A percentile compares a stretch with the other conserved stretches of the same genome.
Evolutionary conservation across 805 yeast species (phyloP).

Genomic region (Pichia nanzhaoensis): DNA sequence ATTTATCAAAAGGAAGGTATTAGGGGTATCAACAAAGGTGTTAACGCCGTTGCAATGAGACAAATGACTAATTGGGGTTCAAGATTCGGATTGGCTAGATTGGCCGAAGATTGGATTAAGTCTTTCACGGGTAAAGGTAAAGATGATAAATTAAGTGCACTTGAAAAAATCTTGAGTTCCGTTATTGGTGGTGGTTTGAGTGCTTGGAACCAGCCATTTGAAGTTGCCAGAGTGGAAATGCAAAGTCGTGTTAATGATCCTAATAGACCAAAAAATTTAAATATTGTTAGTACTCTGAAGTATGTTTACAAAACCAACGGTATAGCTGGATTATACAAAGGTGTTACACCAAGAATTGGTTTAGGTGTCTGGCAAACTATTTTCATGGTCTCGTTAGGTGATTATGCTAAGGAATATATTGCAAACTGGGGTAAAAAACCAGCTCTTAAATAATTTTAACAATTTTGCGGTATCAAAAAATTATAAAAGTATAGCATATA

Average conservation of each 20-base stretch:
- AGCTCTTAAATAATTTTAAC: constrained; percentile 3
- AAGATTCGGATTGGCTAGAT: constrained; percentile 85
- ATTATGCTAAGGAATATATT: constrained; percentile 72
- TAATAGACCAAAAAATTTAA: constrained; percentile 87
- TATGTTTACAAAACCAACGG: constrained; percentile 84
- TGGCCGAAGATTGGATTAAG: constrained; percentile 83
- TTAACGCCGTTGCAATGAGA: constrained; percentile 97
- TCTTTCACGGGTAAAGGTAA: constrained; percentile 46
- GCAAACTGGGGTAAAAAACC: constrained; percentile 30
- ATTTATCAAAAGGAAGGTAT: constrained; percentile 84
- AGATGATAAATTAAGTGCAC: constrained; percentile 58
- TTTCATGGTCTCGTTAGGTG: constrained; percentile 98
- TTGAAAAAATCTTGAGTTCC: constrained; percentile 78
- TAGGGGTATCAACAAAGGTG: constrained; percentile 94
- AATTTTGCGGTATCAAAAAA: background rate
- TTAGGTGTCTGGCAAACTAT: constrained; percentile 98
- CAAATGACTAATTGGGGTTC: constrained; percentile 99
- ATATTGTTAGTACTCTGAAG: constrained; percentile 67
- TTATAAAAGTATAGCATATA: background rate
- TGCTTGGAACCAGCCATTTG: constrained; percentile 99
- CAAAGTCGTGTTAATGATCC: constrained; percentile 93
- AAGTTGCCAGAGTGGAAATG: constrained; percentile 97
- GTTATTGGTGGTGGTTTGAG: constrained; percentile 95
- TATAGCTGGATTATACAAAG: constrained; percentile 84
- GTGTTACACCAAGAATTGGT: constrained; percentile 95